Evolutionary conservation across 2,329 filamentous ascomycete species (phyloP), one percentile per base, ranked within the genome.

Genomic region (Trichocomaceae sp.): DNA sequence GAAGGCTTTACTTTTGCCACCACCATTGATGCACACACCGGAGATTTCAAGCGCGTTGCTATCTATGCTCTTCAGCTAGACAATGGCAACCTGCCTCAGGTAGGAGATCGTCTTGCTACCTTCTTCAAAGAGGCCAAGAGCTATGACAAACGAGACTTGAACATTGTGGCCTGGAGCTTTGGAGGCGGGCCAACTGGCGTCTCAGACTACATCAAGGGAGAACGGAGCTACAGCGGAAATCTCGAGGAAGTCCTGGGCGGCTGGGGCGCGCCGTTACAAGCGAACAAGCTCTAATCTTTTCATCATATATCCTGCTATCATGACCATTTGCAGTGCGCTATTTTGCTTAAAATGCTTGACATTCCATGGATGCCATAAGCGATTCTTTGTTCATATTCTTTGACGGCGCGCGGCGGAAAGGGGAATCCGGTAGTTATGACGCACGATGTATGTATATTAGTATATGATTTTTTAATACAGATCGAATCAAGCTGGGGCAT

Each of bases 91-190:
- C 33, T 55, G 5, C 33, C 54, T 9, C 7, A 15, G 8, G 19
- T 51, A 5, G 48, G 48, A 3, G 19, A 55, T 15, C 54, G 48
- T 6, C 12, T 55, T 22, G 33, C 48, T 10, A 52, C 48, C 9
- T 55, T 55, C 17, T 55, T 55, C 2, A 19, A 19, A 9, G 23
- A 55, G 1, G 54, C 48, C 1, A 44, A 46, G 35, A 55, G 33
- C 44, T 47, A 51, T 13, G 54, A 55, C 17, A 17, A 50, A 17
- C 42, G 9, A 5, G 54, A 55, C 7, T 15, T 55, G 22, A 55
- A 55, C 42, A 55, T 55, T 33, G 48, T 52, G 2, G 47, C 54
- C n/a, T 55, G 54, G 54, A 55, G 54, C 19, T 55, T 55, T 35
- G 54, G 31, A 15, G 47, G 53, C 4, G 53, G 53, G 3, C 22